A percentile compares a stretch with the other conserved stretches of the same genome.
These are phyloP conservation scores for Leccinum subgranulosum DNA, from an alignment of 768 basidiomycete genomes.

Conservation along the genomic window DNA sequence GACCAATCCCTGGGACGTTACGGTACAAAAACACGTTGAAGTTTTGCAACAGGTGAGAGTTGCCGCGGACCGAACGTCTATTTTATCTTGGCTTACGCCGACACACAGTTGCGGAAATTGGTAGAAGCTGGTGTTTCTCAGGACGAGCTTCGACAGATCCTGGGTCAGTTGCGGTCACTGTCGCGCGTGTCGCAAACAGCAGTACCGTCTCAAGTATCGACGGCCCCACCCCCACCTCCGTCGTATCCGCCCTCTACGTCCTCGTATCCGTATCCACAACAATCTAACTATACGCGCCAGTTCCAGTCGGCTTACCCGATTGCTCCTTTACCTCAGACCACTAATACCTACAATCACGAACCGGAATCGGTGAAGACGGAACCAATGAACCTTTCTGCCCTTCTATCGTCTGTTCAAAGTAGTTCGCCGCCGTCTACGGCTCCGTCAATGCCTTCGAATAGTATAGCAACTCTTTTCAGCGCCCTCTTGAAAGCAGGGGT, in stretches of 20 bases:
- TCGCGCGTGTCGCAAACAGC: slow-evolving; percentile 40
- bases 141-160: slow-evolving; percentile 73
- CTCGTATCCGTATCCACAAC: slow-evolving; percentile 31
- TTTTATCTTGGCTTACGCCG: slow-evolving; percentile 3
- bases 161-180: slow-evolving; percentile 63
- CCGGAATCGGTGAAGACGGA: slow-evolving; percentile 28
- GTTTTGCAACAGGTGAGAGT: slow-evolving; percentile 75
- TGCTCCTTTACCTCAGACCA: slow-evolving; percentile 31
- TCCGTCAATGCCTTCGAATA: slow-evolving; percentile 26
- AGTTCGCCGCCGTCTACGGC: slow-evolving; percentile 22
- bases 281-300: slow-evolving; percentile 27
- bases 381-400: slow-evolving; percentile 27
- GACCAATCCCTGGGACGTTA: slow-evolving; percentile 67
- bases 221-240: slow-evolving; percentile 29
- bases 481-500: slow-evolving; percentile 80
- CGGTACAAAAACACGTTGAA: slow-evolving; percentile 66
- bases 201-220: slow-evolving; percentile 31
- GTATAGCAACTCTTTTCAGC: slow-evolving; percentile 59
- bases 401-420: slow-evolving; percentile 26
- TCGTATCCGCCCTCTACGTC: slow-evolving; percentile 23
- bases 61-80: not conserved
- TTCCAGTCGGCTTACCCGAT: slow-evolving; percentile 31
- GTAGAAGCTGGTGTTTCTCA: slow-evolving; percentile 81
- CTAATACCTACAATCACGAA: slow-evolving; percentile 27
- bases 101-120: slow-evolving; percentile 57